Conservation (phyloP, 805 yeast species). For the Nakazawaea laoshanensis region DNA sequence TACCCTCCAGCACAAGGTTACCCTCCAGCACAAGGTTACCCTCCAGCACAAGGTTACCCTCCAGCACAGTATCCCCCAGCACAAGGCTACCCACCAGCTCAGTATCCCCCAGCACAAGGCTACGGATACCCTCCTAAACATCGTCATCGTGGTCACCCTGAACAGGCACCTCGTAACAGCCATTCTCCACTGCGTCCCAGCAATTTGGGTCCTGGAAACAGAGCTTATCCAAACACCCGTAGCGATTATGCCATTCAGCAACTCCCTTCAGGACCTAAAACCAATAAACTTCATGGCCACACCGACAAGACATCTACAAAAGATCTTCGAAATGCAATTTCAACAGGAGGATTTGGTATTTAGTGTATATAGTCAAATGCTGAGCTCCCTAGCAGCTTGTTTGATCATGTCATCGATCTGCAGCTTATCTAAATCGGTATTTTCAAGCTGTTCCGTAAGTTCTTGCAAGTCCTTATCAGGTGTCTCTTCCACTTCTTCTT, state of each 20-base stretch:
- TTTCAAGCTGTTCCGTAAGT: neutral
- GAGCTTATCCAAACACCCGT: slow-evolving; percentile 1
- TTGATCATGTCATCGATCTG: slow-evolving; percentile 10
- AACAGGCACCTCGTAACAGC: too few species aligned
- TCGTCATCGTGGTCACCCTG: too few species aligned
- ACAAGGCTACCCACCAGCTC: too few species aligned
- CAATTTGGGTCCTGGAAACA: slow-evolving; percentile 9
- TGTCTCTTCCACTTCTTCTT: neutral
- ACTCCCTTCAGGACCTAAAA: slow-evolving; percentile 7
- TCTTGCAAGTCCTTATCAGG: neutral
- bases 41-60: too few species aligned
- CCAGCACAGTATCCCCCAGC: too few species aligned
- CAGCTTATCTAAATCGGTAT: slow-evolving; percentile 4
- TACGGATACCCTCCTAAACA: too few species aligned
- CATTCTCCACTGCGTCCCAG: slow-evolving; percentile 10
- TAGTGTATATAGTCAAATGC: slow-evolving; percentile 1
- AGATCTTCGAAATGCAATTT: slow-evolving; percentile 10
- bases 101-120: too few species aligned
- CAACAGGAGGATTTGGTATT: slow-evolving; percentile 9
- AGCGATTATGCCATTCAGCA: slow-evolving; percentile 9
- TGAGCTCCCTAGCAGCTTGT: slow-evolving; percentile 10
- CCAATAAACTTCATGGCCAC: slow-evolving; percentile 10
- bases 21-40: too few species aligned
- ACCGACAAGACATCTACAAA: slow-evolving; percentile 5
- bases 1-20: slow-evolving; percentile 1